Evolutionary conservation across 2,329 filamentous ascomycete species (phyloP).

Genomic region (Pyrenochaeta sp.): DNA sequence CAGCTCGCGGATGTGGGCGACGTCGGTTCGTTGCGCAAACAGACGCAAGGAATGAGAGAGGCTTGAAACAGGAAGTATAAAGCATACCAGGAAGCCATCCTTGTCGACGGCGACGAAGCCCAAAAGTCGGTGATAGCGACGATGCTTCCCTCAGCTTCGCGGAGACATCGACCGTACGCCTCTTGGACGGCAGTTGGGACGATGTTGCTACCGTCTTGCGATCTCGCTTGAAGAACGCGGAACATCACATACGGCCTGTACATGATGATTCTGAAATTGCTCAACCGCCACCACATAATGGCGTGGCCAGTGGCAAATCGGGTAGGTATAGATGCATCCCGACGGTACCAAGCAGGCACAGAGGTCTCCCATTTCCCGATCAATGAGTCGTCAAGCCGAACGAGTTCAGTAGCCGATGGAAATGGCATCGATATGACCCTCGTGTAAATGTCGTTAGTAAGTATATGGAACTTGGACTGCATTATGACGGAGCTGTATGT

Average conservation of each 20-base stretch:
- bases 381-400: conserved; percentile 51
- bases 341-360: conserved; percentile 51
- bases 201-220: conserved; percentile 18
- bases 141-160: conserved; percentile 54
- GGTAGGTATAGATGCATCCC: conserved; percentile 41
- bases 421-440: conserved; percentile 57
- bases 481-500: conserved; percentile 56
- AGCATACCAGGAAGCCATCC: conserved; percentile 57
- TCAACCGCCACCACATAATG: conserved; percentile 56
- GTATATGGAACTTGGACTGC: conserved; percentile 57
- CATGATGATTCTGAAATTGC: conserved; percentile 60
- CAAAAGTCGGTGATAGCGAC: conserved; percentile 52
- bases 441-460: conserved; percentile 57
- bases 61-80: conserved; percentile 60
- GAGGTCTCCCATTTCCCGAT: conserved; percentile 52
- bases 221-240: conserved; percentile 38
- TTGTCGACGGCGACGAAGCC: conserved; percentile 48
- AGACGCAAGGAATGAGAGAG: conserved; percentile 59
- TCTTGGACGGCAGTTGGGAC: conserved; percentile 34
- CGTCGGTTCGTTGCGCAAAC: conserved; percentile 55
- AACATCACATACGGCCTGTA: conserved; percentile 58
- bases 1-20: conserved; percentile 51
- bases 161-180: conserved; percentile 50
- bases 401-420: conserved; percentile 53
- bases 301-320: conserved; percentile 53